These are phyloP conservation scores for Cladosporium velox DNA, from an alignment of 2,329 filamentous ascomycete species.

Conservation along the genomic window DNA sequence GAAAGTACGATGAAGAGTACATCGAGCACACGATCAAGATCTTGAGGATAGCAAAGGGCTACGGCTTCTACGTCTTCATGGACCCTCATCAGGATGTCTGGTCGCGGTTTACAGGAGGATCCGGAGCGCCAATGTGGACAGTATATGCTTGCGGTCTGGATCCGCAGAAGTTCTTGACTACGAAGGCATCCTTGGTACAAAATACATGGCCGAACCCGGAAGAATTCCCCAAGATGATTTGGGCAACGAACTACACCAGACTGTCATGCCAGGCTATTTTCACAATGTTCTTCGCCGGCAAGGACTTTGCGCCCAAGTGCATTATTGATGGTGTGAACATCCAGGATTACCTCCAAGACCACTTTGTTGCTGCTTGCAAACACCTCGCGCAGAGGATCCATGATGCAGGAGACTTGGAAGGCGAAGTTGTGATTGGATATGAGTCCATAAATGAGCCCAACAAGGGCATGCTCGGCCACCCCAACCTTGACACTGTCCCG, in stretches of 20 bases:
- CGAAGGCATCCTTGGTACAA: constrained; percentile 90
- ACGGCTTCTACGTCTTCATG: constrained; percentile 97
- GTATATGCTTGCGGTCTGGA: constrained; percentile 91
- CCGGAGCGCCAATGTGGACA: constrained; percentile 96
- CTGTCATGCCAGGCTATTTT: constrained; percentile 88
- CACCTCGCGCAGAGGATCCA: constrained; percentile 83
- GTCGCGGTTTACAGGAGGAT: constrained; percentile 92
- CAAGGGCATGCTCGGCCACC: constrained; percentile 79
- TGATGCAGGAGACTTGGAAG: constrained; percentile 84
- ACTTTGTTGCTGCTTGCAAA: constrained; percentile 77
- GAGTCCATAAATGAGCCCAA: constrained; percentile 97
- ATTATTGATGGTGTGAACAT: constrained; percentile 95
- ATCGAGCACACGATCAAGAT: constrained; percentile 88
- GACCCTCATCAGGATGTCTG: constrained; percentile 99
- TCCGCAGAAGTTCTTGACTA: constrained; percentile 78
- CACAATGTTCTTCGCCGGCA: constrained; percentile 88
- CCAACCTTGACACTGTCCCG: constrained; percentile 79
- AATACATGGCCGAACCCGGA: constrained; percentile 87
- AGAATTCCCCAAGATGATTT: constrained; percentile 96
- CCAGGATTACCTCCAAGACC: constrained; percentile 87
- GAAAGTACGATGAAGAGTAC: constrained; percentile 90
- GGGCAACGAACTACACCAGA: constrained; percentile 94
- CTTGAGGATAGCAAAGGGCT: constrained; percentile 78
- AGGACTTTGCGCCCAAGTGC: constrained; percentile 91
- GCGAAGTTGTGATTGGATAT: constrained; percentile 89